Percentiles rank a stretch among this genome's conserved stretches.
Conservation (phyloP, 2,329 filamentous ascomycete genomes). For the Kalaharituber pfeilii region DNA sequence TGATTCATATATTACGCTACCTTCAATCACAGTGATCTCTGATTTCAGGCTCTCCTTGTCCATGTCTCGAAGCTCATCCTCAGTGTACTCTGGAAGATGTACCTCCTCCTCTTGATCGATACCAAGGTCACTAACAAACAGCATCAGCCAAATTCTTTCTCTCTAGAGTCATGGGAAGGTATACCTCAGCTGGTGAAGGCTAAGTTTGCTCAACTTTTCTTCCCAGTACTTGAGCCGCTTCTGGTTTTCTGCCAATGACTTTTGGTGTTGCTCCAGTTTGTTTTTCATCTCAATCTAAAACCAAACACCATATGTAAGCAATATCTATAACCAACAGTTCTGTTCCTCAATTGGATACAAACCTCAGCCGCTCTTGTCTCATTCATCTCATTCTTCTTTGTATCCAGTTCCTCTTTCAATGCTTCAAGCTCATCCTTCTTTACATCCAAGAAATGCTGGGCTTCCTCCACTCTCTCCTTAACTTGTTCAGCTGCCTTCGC, state of each 20-base stretch:
- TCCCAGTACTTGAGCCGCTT: slow-evolving; percentile 72
- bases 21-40: slow-evolving; percentile 43
- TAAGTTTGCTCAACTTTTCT: slow-evolving; percentile 71
- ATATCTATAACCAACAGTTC: too few species aligned
- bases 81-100: slow-evolving; percentile 61
- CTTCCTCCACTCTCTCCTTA: slow-evolving; percentile 58
- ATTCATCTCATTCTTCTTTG: slow-evolving; percentile 71
- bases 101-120: slow-evolving; percentile 5
- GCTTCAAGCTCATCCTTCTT: slow-evolving; percentile 66
- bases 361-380: slow-evolving; percentile 63
- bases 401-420: slow-evolving; percentile 72
- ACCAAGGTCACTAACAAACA: not conserved
- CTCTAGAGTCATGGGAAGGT: too few species aligned
- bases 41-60: slow-evolving; percentile 43
- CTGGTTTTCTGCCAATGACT: slow-evolving; percentile 69
- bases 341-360: not conserved
- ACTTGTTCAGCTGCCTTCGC: slow-evolving; percentile 56
- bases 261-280: slow-evolving; percentile 91
- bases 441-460: slow-evolving; percentile 54
- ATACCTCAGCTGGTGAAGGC: slow-evolving; percentile 66
- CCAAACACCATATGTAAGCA: not conserved
- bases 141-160: slow-evolving; percentile 40
- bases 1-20: slow-evolving; percentile 1
- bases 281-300: slow-evolving; percentile 79
- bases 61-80: slow-evolving; percentile 51